phyloP scores from a whole-genome alignment of 176 grass and related monocot species.

The barley (Hordeum vulgare) region MorexV3_pseudomolecules_assembly NC_058519.1:661198017-661198516 shows the following conservation, averaged over 20 bases:
- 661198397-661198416: background rate
- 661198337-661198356: background rate
- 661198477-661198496: no score
- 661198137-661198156: no score
- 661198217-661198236: background rate
- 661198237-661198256: background rate
- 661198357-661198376: background rate
- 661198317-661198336: background rate
- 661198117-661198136: no score
- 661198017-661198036: no score
- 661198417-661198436: background rate
- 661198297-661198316: background rate
- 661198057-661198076: no score
- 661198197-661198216: background rate
- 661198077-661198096: no score
- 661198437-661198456: no score
- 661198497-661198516: no score
- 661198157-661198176: no score
- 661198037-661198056: no score
- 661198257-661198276: background rate
- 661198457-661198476: no score
- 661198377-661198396: background rate
- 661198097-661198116: no score
- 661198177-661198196: background rate
- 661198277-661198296: background rate